A percentile compares a stretch with the other conserved stretches of the same genome.
Evolutionary conservation across 2,329 filamentous ascomycete species (phyloP).

Genomic region (Xylaria sp.): DNA sequence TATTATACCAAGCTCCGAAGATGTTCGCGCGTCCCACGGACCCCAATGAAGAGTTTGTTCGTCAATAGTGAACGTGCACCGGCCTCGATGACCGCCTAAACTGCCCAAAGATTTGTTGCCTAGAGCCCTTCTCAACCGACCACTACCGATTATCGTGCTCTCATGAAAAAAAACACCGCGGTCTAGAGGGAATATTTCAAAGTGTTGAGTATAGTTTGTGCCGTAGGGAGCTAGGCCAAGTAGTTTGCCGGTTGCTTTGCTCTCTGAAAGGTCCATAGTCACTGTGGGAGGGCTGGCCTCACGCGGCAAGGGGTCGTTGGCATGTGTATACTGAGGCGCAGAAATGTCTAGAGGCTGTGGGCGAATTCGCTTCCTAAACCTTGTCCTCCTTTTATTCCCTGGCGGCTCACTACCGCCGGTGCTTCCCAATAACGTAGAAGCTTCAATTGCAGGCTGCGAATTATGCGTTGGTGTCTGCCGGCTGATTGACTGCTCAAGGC

Average conservation of each 20-base stretch:
- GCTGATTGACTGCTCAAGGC: conserved; percentile 53
- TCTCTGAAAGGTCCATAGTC: conserved; percentile 37
- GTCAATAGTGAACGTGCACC: conserved; percentile 59
- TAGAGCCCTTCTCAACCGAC: conserved; percentile 57
- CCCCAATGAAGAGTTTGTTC: conserved; percentile 65
- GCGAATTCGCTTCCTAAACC: conserved; percentile 56
- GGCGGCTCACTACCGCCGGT: conserved; percentile 4
- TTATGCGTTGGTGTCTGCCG: conserved; percentile 41
- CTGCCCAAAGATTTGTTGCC: conserved; percentile 48
- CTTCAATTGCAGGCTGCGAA: conserved; percentile 9
- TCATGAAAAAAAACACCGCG: conserved; percentile 68
- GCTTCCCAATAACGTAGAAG: conserved; percentile 14
- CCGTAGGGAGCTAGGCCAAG: conserved; percentile 69
- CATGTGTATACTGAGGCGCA: conserved; percentile 64
- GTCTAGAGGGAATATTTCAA: conserved; percentile 70
- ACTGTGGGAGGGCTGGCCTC: conserved; percentile 42
- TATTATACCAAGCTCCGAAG: conserved; percentile 71
- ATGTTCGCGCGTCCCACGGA: conserved; percentile 66
- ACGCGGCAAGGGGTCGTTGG: conserved; percentile 62
- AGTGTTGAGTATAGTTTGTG: conserved; percentile 70
- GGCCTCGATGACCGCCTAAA: conserved; percentile 49
- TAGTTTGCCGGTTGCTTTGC: conserved; percentile 55
- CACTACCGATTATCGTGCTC: conserved; percentile 68
- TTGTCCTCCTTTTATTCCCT: conserved; percentile 36
- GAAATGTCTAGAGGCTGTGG: conserved; percentile 61